Evolutionary conservation across 768 basidiomycete species (phyloP), one percentile per base, ranked within the genome.

Genomic region (Strobilomyces dryophilus): DNA sequence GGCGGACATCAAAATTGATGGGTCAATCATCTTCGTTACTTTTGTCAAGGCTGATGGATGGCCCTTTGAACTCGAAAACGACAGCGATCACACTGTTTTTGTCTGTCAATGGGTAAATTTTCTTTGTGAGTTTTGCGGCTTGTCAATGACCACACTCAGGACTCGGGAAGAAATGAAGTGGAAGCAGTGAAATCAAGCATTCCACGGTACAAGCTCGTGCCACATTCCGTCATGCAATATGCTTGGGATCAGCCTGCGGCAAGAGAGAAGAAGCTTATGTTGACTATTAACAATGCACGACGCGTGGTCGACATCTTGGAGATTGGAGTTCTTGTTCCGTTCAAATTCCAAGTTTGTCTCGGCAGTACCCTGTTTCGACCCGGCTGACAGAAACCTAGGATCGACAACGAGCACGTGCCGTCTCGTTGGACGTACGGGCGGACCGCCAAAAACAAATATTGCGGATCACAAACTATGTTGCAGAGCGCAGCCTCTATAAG

Each of bases 171-270:
- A 20, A 76, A 75, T 35, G 71, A 73, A 27, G 60, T 67, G 37
- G 67, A 60, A 31, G 55, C 68, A n/a, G 65, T 67, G 34, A 79
- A 80, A 62, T 62, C 78, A 21, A 58, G 45, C 37, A 50, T 58
- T 10, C 59, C 70, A 20, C 66, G 70, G 12, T 93, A 94, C 68
- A 74, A 71, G n/a, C 66, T 95, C 3, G 63, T 71, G 6, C 76
- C 83, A 10, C 81, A 78, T 36, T 73, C 79, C 4, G 76, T 73
- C 15, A 66, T 79, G 42, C 73, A 80, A 31, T 99, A 98, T 66
- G 89, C 94, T 5, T 99, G 95, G 95, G 97, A 99, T 64, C 83
- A 79, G 54, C 97, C 97, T 8, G 89, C 93, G 3, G 85, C 85
- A 1, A 75, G 75, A 43, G 85, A 88, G 60, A 98, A 95, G 72